Evolutionary conservation across 371 early-diverging fungal genomes (phyloP).

Genomic region (Circinella minor): DNA sequence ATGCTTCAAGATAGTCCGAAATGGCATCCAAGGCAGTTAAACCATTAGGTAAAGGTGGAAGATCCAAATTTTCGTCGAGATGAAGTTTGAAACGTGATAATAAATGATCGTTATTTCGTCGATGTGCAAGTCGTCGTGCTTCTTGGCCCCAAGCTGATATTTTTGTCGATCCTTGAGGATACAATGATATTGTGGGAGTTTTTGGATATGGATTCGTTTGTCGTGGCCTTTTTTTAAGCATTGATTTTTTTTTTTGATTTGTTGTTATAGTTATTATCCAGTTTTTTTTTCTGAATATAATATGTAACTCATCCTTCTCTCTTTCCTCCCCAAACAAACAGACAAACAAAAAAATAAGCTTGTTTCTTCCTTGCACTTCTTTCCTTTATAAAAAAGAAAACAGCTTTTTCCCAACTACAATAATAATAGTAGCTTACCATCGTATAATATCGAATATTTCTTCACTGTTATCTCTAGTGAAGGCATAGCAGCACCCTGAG

Average conservation of each 20-base stretch:
- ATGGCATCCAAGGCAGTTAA: slow-evolving; percentile 20
- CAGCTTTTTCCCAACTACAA: too few species aligned
- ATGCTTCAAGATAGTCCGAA: slow-evolving; percentile 48
- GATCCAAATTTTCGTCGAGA: slow-evolving; percentile 47
- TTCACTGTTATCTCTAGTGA: slow-evolving; percentile 52
- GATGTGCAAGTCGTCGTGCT: slow-evolving; percentile 44
- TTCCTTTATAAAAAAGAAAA: not conserved
- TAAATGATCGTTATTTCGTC: slow-evolving; percentile 46
- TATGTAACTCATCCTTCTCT: not conserved
- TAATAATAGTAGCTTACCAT: slow-evolving; percentile 30
- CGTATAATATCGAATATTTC: slow-evolving; percentile 54
- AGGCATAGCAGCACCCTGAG: slow-evolving; percentile 58
- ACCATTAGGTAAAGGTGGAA: slow-evolving; percentile 22
- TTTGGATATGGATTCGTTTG: slow-evolving; percentile 56
- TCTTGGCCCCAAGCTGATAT: slow-evolving; percentile 55
- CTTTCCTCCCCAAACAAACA: not conserved
- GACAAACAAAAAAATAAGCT: too few species aligned
- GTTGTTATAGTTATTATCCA: not conserved
- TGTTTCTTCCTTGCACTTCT: slow-evolving; percentile 7
- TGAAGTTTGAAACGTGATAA: slow-evolving; percentile 51
- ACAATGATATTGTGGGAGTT: slow-evolving; percentile 49
- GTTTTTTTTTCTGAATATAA: not conserved
- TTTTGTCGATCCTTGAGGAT: slow-evolving; percentile 49
- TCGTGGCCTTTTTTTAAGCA: slow-evolving; percentile 35
- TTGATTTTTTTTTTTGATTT: not conserved